Evolutionary conservation across 202 grass and related monocot genomes (phyloP).

Genomic region (Sporobolus alterniflorus): DNA sequence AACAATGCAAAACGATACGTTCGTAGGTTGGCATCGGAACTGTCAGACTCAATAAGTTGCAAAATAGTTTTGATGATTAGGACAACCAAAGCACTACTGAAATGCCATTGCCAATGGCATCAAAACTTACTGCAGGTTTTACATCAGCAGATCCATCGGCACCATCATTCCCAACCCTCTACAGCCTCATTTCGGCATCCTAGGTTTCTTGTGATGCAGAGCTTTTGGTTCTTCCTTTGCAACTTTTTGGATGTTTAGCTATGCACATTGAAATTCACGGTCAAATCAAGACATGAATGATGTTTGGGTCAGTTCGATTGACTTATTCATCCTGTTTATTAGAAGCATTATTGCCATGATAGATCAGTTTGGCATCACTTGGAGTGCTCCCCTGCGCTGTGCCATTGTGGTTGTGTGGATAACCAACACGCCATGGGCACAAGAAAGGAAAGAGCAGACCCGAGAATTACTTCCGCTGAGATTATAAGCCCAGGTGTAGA

Average conservation of each 20-base stretch:
- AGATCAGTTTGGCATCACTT: not conserved
- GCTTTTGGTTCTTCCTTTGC: not conserved
- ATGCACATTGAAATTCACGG: not conserved
- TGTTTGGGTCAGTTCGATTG: too few species aligned
- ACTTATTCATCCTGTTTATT: not conserved
- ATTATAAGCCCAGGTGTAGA: not conserved
- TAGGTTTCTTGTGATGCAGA: not conserved
- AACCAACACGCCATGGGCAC: not conserved
- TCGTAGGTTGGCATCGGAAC: not conserved
- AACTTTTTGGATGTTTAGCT: too few species aligned
- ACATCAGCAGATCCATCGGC: not conserved
- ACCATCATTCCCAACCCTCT: not conserved
- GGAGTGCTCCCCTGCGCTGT: not conserved
- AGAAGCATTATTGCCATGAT: not conserved
- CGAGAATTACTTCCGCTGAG: not conserved
- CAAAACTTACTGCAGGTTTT: not conserved
- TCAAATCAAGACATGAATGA: too few species aligned
- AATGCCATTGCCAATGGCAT: not conserved
- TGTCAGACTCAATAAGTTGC: not conserved
- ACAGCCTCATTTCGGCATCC: too few species aligned
- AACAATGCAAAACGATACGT: not conserved
- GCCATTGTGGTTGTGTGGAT: not conserved
- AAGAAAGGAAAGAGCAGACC: not conserved
- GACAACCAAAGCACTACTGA: not conserved
- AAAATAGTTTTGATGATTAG: not conserved